Evolutionary conservation across 306 rosid species (phyloP).

Genomic region (Comarum palustre): DNA sequence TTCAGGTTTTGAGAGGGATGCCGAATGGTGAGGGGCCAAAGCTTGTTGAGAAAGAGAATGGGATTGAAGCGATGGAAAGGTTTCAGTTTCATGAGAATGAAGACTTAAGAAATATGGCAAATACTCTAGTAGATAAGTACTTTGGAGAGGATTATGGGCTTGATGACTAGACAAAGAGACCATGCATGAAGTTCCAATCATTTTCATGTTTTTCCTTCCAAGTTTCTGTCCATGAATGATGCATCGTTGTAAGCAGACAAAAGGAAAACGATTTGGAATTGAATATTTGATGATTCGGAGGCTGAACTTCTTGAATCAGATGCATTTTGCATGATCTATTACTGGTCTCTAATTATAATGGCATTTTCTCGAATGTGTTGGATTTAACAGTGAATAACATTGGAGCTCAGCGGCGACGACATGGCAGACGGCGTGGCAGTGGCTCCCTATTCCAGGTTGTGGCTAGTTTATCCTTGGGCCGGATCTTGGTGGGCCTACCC

Average conservation of each 20-base stretch:
- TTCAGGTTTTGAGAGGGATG: conserved; percentile 90
- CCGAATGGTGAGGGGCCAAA: conserved; percentile 77
- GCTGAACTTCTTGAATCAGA: neutral
- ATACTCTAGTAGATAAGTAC: conserved; percentile 76
- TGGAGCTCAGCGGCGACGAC: too few species aligned
- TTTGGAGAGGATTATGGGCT: conserved; percentile 92
- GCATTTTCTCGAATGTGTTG: neutral
- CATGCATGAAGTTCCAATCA: neutral
- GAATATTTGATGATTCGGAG: neutral
- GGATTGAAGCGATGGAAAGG: conserved; percentile 96
- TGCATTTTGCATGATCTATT: neutral
- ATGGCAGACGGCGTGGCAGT: too few species aligned
- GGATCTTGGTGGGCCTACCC: too few species aligned
- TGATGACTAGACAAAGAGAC: conserved; percentile 38
- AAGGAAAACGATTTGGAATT: neutral
- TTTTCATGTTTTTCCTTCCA: neutral
- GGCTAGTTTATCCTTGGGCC: too few species aligned
- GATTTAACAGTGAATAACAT: too few species aligned
- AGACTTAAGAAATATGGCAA: conserved; percentile 87
- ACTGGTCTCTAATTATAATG: neutral
- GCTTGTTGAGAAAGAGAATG: conserved; percentile 86
- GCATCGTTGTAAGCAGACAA: conserved; percentile 11
- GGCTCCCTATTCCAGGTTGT: too few species aligned
- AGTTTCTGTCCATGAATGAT: neutral
- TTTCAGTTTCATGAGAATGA: conserved; percentile 96